These are phyloP conservation scores for Vitis cinerea DNA, from an alignment of 164 flowering plant genomes.

Conservation along the genomic window DNA sequence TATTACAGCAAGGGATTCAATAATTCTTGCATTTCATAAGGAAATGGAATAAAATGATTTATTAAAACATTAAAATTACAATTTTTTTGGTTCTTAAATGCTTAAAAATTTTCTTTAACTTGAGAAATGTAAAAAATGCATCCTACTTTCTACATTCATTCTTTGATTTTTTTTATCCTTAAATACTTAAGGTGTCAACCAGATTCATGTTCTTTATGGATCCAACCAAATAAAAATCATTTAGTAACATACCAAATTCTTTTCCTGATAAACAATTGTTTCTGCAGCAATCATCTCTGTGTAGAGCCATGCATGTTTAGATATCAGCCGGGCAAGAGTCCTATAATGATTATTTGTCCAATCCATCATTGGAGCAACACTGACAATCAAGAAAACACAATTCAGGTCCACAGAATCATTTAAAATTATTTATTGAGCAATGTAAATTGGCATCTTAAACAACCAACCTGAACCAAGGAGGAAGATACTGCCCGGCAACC, in stretches of 20 bases:
- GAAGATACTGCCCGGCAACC: conserved; percentile 47
- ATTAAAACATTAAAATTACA: no score
- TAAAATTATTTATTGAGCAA: neutral
- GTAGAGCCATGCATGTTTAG: conserved; percentile 95
- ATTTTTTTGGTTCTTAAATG: no score
- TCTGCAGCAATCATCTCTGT: conserved; percentile 98
- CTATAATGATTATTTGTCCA: conserved; percentile 91
- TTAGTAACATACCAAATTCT: conserved; percentile 60
- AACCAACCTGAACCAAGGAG: conserved; percentile 83
- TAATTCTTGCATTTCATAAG: no score
- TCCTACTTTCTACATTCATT: no score
- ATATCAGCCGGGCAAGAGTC: conserved; percentile 83
- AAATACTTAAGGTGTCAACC: no score
- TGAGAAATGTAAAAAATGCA: no score
- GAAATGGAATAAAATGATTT: no score
- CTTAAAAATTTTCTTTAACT: no score
- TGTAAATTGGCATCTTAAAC: neutral
- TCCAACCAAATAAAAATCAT: neutral
- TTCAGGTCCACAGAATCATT: neutral
- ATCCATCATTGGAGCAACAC: conserved; percentile 99
- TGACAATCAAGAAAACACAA: conserved; percentile 24
- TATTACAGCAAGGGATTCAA: no score
- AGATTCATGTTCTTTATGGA: neutral
- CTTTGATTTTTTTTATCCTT: no score
- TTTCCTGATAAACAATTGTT: conserved; percentile 81